Conservation (phyloP, 1,284 basidiomycete species). For the Irpex sp. region DNA sequence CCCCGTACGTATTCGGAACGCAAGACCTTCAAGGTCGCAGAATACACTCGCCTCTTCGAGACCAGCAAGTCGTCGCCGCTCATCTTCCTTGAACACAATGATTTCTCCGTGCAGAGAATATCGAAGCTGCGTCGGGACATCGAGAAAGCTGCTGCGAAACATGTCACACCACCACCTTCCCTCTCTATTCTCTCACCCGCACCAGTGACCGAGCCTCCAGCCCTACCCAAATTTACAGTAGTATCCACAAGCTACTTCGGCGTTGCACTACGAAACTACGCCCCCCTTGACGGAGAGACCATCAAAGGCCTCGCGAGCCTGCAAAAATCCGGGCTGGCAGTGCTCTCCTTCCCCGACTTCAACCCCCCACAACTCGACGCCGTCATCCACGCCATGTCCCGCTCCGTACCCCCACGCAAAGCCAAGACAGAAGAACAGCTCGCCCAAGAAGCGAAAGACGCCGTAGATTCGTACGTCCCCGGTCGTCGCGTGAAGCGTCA, state of each 20-base stretch:
- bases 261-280: slow-evolving; percentile 60
- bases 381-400: slow-evolving; percentile 65
- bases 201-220: slow-evolving; percentile 19
- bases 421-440: slow-evolving; percentile 48
- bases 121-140: slow-evolving; percentile 66
- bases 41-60: slow-evolving; percentile 65
- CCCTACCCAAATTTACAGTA: slow-evolving; percentile 51
- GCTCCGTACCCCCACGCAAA: slow-evolving; percentile 56
- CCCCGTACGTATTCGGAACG: slow-evolving; percentile 67
- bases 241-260: slow-evolving; percentile 73
- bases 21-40: slow-evolving; percentile 73
- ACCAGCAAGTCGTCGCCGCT: slow-evolving; percentile 52
- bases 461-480: slow-evolving; percentile 48
- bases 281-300: slow-evolving; percentile 44
- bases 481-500: slow-evolving; percentile 61
- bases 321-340: slow-evolving; percentile 58
- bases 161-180: slow-evolving; percentile 36
- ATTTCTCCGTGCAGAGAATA: slow-evolving; percentile 62
- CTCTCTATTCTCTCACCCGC: slow-evolving; percentile 38
- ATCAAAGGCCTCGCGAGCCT: slow-evolving; percentile 50
- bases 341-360: slow-evolving; percentile 63
- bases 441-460: slow-evolving; percentile 43
- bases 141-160: slow-evolving; percentile 42
- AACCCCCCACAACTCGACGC: slow-evolving; percentile 70
- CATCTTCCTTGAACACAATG: slow-evolving; percentile 67